phyloP scores from a whole-genome alignment of 2,329 filamentous ascomycete genomes.

The Xylaria sp. region DNA sequence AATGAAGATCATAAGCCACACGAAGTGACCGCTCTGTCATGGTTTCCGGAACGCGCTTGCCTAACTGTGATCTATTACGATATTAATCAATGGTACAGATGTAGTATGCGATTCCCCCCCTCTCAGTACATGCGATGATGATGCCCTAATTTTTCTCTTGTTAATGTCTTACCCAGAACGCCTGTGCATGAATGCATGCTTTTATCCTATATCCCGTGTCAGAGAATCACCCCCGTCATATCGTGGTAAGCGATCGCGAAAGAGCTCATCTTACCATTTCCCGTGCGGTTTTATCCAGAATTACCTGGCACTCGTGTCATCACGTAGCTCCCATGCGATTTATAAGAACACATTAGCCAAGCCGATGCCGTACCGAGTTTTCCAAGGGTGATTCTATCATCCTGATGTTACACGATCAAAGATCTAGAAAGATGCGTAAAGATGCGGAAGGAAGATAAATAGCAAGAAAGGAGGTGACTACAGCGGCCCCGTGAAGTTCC shows the following conservation, averaged over 20 bases:
- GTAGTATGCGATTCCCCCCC: background rate
- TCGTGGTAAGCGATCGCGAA: background rate
- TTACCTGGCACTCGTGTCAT: background rate
- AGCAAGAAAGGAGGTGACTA: background rate
- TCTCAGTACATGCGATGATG: background rate
- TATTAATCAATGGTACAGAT: conserved; percentile 10
- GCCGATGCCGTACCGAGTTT: background rate
- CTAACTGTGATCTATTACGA: conserved; percentile 8
- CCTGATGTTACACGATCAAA: background rate
- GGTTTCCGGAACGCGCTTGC: background rate
- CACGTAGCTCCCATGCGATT: background rate
- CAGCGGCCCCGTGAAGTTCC: conserved; percentile 44
- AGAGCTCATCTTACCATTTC: background rate
- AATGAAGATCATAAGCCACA: background rate
- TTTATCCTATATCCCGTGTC: conserved; percentile 2
- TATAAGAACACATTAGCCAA: background rate
- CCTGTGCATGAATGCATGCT: conserved; percentile 6
- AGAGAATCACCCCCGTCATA: background rate
- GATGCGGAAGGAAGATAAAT: background rate
- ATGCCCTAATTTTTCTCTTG: background rate
- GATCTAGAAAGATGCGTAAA: background rate
- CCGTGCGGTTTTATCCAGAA: background rate
- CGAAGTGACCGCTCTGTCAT: background rate
- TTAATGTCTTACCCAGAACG: background rate
- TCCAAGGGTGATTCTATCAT: background rate